Evolutionary conservation across 1,284 basidiomycete genomes (phyloP), one percentile per base, ranked within the genome.

Genomic region (Tylopilus sp.): DNA sequence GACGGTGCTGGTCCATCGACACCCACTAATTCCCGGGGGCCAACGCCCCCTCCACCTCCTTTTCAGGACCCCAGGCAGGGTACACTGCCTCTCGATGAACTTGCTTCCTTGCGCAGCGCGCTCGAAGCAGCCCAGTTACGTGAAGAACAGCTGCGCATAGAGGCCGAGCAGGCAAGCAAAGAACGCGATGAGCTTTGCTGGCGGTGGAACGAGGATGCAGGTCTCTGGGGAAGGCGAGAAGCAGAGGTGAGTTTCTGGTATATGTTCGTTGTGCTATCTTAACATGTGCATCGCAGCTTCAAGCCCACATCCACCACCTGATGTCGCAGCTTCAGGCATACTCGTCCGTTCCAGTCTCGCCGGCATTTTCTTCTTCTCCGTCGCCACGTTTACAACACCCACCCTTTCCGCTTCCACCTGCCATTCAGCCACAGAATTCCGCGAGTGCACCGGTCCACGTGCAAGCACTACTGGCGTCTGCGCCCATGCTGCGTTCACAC

Each of bases 91-190:
- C 53, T 57, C 32, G 53, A 62, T 44, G 71, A 90, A 70, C 76
- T 90, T 9, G 86, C 86, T 3, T 86, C 86, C 6, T 71, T 90
- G 69, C 81, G 83, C 39, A 84, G 83, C 33, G 89, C 87, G 4
- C 77, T 90, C 55, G 88, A 90, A 71, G 88, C 87, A 18, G 83
- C 88, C 2, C 80, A 84, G 51, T 65, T 84, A 67, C 79, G 89
- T 26, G 89, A 90, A 74, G 85, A 87, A 63, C 84, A 85, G 69
- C 72, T 80, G 52, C 81, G 81, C 39, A 62, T 67, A 12, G 86
- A 87, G 38, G 78, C 82, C 22, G 86, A 88, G 54, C 78, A 79
- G 22, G 77, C 74, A 53, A 73, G 65, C 10, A 84, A 83, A 69
- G 86, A 90, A 61, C 70, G 81, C 33, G 88, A 89, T 53, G 76